Base-by-base conservation (phyloP, 306 rosid genomes). In the Ziziphus jujuba region DNA sequence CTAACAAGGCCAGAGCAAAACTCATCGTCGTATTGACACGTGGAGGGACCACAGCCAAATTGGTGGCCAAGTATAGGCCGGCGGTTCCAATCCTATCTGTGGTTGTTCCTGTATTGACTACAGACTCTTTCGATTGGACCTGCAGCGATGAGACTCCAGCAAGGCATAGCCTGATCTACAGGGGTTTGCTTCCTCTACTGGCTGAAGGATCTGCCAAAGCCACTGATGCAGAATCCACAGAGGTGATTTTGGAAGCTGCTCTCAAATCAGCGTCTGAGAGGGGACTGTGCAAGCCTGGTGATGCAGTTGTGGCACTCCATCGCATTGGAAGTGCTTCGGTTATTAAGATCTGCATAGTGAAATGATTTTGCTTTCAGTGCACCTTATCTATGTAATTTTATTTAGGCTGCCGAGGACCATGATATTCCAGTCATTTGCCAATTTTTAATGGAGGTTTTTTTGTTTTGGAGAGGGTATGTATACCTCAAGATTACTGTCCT, bases 141-240 rank as follows among this genome's bases (percentile, higher is more conserved):
- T 87, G 91, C 82, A 91, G 89, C 48, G 98, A 91, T 55, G 98
- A 91, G 80, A 45, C 89, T 33, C 98, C 98, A 1, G 98, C 98
- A 66, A 83, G 96, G 73, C 95, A 91, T 82, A 89, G 98, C 90
- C 77, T 91, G 58, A 89, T 91, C 69, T 84, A 91, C 87, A 79
- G 98, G 73, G 98, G 98, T 12, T 75, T 91, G 84, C 85, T 91
- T 84, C 98, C 98, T 52, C 67, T 91, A 52, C 73, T 91, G 82
- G 98, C 89, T 0, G 98, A 92, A 74, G 98, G 98, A 74, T 92
- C 98, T 66, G 95, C 98, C 0, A 92, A 87, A 81, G 95, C 98
- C 66, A 92, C 98, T n/a, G 96, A 92, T 82, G 90, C 98, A n/a
- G 98, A 92, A 74, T 92, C 98, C 49, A 89, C 98, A 11, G 96